Base-by-base conservation (phyloP, 78 protist genomes). In the Salpingoeca rosetta region DNA sequence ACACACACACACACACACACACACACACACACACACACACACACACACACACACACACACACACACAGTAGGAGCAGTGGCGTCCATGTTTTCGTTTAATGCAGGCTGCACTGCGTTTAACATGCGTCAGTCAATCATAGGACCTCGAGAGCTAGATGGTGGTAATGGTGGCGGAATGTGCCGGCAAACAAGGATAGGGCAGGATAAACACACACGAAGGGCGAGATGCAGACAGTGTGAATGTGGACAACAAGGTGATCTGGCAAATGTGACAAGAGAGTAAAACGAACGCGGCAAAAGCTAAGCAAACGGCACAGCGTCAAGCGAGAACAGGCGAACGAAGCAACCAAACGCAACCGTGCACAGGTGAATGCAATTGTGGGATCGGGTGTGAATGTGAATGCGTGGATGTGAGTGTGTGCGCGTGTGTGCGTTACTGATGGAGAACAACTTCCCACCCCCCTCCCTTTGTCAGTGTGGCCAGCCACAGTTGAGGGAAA, bases 151-250 rank as follows among this genome's bases (percentile, higher is more conserved):
- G n/a, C n/a, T n/a, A n/a, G n/a, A n/a, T n/a, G n/a, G n/a, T n/a
- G n/a, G n/a, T n/a, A n/a, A n/a, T n/a, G n/a, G n/a, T n/a, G n/a
- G n/a, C n/a, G n/a, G n/a, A n/a, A n/a, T n/a, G n/a, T n/a, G n/a
- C n/a, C n/a, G n/a, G n/a, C n/a, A n/a, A n/a, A n/a, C n/a, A n/a
- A n/a, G n/a, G n/a, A n/a, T n/a, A n/a, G n/a, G n/a, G n/a, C n/a
- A n/a, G n/a, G n/a, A n/a, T 74, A 43, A 81, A 80, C 88, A 89
- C 86, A 92, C 79, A 40, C 86, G 74, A 7, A 92, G 85, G 27
- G 89, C 78, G 24, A 92, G 81, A 42, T 87, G 90, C 78, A 89
- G 92, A 27, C 89, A 92, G 24, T 87, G 84, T 76, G 89, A 90
- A 40, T 86, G 90, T n/a, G 36, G 87, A 31, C 39, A 83, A 91